phyloP scores from a whole-genome alignment of 2,329 filamentous ascomycete species.

The Neophaeococcomyces mojaviensis region DNA sequence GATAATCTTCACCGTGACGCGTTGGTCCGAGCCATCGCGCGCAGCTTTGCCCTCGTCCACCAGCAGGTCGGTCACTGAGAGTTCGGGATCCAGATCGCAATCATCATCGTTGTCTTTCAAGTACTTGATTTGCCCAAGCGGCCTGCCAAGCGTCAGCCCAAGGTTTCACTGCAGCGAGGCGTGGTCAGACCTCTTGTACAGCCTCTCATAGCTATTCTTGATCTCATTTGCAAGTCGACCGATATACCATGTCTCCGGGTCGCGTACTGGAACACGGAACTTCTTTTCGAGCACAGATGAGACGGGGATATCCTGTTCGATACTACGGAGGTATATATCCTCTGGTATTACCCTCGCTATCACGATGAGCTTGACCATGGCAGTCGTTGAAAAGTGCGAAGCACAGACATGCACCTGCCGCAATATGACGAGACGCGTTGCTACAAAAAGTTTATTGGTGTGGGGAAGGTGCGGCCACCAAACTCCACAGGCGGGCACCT shows the following conservation, averaged over 20 bases:
- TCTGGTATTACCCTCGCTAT: slow-evolving; percentile 21
- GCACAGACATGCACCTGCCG: neutral
- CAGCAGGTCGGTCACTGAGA: slow-evolving; percentile 21
- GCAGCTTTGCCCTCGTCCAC: slow-evolving; percentile 22
- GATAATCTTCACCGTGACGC: slow-evolving; percentile 21
- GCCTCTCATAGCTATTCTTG: slow-evolving; percentile 17
- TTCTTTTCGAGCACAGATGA: slow-evolving; percentile 14
- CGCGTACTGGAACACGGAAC: slow-evolving; percentile 18
- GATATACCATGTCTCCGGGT: slow-evolving; percentile 21
- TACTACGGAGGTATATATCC: slow-evolving; percentile 16
- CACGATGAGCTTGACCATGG: slow-evolving; percentile 21
- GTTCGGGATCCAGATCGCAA: slow-evolving; percentile 22
- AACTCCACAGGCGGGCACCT: too few species aligned
- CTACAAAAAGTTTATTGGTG: too few species aligned
- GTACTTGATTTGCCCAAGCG: slow-evolving; percentile 22
- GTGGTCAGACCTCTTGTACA: slow-evolving; percentile 19
- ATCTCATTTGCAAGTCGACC: slow-evolving; percentile 20
- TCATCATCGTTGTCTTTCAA: slow-evolving; percentile 23
- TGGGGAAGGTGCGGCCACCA: too few species aligned
- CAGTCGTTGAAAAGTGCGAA: neutral
- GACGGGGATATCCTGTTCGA: slow-evolving; percentile 5
- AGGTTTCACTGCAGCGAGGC: neutral
- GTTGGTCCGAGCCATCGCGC: slow-evolving; percentile 21
- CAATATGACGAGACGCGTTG: too few species aligned
- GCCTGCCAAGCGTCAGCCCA: slow-evolving; percentile 12